Evolutionary conservation across 2,329 filamentous ascomycete genomes (phyloP).

Genomic region (Fusarium lyarnte): DNA sequence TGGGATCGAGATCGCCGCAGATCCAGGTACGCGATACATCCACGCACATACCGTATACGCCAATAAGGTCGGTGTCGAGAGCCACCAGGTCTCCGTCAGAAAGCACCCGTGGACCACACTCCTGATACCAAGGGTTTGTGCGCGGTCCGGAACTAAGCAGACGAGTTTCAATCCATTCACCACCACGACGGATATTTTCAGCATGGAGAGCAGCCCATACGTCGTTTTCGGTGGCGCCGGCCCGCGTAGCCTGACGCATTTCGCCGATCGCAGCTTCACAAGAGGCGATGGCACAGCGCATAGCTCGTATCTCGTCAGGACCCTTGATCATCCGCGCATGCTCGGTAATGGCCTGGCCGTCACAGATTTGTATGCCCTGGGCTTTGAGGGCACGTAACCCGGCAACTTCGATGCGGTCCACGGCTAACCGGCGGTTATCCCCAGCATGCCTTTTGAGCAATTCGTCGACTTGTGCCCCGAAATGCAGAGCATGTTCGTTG

Average conservation of each 20-base stretch:
- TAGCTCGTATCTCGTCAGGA: background rate
- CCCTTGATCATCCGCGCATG: background rate
- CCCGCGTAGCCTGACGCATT: background rate
- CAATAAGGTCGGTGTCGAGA: background rate
- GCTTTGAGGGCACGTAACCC: background rate
- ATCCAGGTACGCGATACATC: background rate
- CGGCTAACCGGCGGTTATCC: background rate
- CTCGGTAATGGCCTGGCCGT: background rate
- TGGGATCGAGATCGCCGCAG: background rate
- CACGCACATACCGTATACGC: background rate
- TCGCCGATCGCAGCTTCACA: background rate
- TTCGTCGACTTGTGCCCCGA: background rate
- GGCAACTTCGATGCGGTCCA: background rate
- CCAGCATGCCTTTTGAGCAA: background rate
- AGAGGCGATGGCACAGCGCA: background rate
- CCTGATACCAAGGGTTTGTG: background rate
- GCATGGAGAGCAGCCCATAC: background rate
- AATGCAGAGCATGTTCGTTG: background rate
- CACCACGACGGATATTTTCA: background rate
- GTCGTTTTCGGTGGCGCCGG: background rate
- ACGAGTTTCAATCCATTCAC: background rate
- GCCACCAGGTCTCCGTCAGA: background rate
- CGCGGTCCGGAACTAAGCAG: background rate
- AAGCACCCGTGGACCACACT: accelerated
- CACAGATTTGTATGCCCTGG: background rate